These are phyloP conservation scores for Suillus tomentosus DNA, from an alignment of 768 basidiomycete genomes.

Conservation along the genomic window DNA sequence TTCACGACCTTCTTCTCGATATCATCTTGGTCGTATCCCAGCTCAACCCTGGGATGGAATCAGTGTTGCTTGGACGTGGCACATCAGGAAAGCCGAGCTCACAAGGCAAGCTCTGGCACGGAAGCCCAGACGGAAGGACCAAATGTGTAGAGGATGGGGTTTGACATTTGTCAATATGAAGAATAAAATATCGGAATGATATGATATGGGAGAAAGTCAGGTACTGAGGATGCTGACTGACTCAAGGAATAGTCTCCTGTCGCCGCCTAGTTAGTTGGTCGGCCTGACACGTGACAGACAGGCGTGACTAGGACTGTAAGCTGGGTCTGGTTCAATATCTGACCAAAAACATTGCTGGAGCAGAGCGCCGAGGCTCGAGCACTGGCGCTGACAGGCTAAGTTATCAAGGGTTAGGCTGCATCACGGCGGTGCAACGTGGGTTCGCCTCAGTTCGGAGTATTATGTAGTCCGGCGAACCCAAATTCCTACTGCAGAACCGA, in stretches of 20 bases:
- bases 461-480: not conserved
- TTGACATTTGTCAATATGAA: constrained; percentile 8
- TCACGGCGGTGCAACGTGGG: not conserved
- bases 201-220: not conserved
- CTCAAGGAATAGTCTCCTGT: not conserved
- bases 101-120: constrained; percentile 45
- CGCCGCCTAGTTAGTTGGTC: not conserved
- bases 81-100: constrained; percentile 15
- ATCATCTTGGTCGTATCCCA: constrained; percentile 40
- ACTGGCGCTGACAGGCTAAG: not conserved
- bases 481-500: not conserved
- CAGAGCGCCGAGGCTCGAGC: not conserved
- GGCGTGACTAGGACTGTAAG: not conserved
- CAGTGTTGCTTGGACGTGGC: not conserved
- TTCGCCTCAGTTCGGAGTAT: not conserved
- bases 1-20: constrained; percentile 41
- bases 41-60: constrained; percentile 38
- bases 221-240: not conserved
- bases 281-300: not conserved
- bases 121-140: constrained; percentile 42
- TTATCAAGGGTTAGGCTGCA: not conserved
- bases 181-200: not conserved
- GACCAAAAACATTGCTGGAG: not conserved
- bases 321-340: not conserved
- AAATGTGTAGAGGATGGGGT: constrained; percentile 40